These are phyloP conservation scores for Magnolia officinalis DNA, from an alignment of 164 flowering plant genomes.

Conservation along the genomic window DNA sequence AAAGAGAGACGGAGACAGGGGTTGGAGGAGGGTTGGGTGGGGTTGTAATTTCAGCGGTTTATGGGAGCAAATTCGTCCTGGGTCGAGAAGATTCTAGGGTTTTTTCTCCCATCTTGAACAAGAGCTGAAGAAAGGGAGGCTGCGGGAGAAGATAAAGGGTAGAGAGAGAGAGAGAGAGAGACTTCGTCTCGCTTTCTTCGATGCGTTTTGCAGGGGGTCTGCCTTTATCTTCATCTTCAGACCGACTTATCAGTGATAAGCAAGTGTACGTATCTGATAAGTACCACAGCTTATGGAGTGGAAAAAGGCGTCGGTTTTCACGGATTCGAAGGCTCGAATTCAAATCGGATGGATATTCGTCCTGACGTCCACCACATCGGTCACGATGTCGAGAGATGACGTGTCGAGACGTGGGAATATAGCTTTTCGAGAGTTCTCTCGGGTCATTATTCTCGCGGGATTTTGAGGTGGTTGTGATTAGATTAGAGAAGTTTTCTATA, in stretches of 20 bases:
- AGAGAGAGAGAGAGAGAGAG: slow-evolving; percentile 20
- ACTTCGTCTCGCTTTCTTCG: slow-evolving; percentile 45
- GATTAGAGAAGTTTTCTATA: too few relatives aligned
- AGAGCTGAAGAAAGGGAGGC: slow-evolving; percentile 8
- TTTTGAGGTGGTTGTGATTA: background rate
- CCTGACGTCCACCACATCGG: slow-evolving; percentile 20
- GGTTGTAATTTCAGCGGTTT: background rate
- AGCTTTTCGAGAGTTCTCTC: background rate
- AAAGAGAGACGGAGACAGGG: background rate
- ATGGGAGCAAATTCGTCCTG: background rate
- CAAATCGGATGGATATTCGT: slow-evolving; percentile 26
- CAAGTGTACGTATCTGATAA: background rate
- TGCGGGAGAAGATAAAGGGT: slow-evolving; percentile 11
- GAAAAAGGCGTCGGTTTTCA: background rate
- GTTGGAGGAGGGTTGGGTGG: background rate
- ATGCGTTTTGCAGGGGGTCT: slow-evolving; percentile 47
- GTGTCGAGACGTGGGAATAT: slow-evolving; percentile 8
- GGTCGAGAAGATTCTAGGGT: slow-evolving; percentile 21
- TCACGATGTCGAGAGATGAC: slow-evolving; percentile 18
- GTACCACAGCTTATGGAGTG: background rate
- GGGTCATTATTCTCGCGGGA: slow-evolving; percentile 1
- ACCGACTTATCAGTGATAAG: slow-evolving; percentile 45
- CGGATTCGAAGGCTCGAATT: slow-evolving; percentile 26
- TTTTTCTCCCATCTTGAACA: slow-evolving; percentile 6
- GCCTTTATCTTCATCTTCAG: background rate